Conservation (phyloP, 768 basidiomycete species). For the Mycena crocata region DNA sequence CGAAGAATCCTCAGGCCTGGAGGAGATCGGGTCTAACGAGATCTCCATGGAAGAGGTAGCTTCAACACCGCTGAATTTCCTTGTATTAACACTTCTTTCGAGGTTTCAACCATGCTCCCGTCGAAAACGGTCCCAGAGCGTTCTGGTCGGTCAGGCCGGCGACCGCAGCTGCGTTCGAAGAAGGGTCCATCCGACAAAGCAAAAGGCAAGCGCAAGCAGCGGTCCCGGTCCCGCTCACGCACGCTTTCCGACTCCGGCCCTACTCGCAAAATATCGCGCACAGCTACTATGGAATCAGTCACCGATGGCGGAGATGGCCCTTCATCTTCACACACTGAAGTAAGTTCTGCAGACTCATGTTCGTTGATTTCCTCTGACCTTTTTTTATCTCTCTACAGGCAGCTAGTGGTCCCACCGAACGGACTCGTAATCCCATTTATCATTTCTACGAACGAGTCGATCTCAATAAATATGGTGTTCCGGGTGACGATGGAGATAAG, state of each 20-base stretch:
- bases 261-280: background rate
- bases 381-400: too few species aligned
- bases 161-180: background rate
- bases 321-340: too few species aligned
- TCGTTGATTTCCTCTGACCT: background rate
- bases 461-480: slow-evolving; percentile 11
- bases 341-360: background rate
- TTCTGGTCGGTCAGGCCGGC: background rate
- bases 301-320: too few species aligned
- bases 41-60: slow-evolving; percentile 6
- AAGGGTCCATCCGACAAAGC: background rate
- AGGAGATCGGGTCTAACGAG: background rate
- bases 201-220: slow-evolving; percentile 1
- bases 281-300: too few species aligned
- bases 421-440: slow-evolving; percentile 18
- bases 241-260: background rate
- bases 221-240: background rate
- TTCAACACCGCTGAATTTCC: too few species aligned
- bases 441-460: slow-evolving; percentile 25
- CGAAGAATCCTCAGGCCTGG: background rate
- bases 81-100: background rate
- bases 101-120: slow-evolving; percentile 9
- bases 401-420: background rate
- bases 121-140: slow-evolving; percentile 3
- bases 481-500: slow-evolving; percentile 17